Evolutionary conservation across 345 rosid species (phyloP), one percentile per base, ranked within the genome.

Genomic region (Pistacia atlantica): DNA sequence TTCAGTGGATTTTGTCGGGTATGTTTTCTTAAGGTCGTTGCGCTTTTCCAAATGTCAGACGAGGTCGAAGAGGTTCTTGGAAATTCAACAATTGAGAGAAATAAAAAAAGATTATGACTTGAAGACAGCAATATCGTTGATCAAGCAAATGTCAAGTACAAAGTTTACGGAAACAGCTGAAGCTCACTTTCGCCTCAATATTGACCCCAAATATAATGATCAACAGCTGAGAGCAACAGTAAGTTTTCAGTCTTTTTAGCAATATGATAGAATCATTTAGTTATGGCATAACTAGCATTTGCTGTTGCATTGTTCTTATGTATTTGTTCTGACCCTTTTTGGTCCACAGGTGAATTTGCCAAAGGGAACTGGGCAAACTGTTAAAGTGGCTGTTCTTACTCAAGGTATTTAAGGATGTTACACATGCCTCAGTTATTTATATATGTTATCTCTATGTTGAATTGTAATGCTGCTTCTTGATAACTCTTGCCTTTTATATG

Each of bases 21-120:
- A 38, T 52, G 65, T 8, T 55, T 56, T 16, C 63, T 12, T 22
- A 58, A 6, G n/a, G 20, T 28, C 6, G 11, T 35, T 64, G 66
- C 69, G 77, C 65, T 60, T 33, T 78, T 86, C 51, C 5, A 25
- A 80, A 74, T 90, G 81, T 73, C 94, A 96, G 99, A 90, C 87
- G 4, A 93, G 99, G 88, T 93, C 98, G 9, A 93, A 93, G 94
- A 91, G 99, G 84, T 96, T 96, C 88, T 78, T 96, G 95, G 99
- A 96, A 84, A 88, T 96, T 83, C 97, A 96, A 88, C 92, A 91
- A 66, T 85, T 93, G 76, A 92, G 97, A 89, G 98, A 93, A 83
- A 92, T 67, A 75, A 96, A 91, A 81, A 78, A 81, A 79, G 99
- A 96, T 63, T 93, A 92, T 81, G 95, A 91, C 63, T 59, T 88